Evolutionary conservation across 768 basidiomycete genomes (phyloP).

Genomic region (Cubamyces sp.): DNA sequence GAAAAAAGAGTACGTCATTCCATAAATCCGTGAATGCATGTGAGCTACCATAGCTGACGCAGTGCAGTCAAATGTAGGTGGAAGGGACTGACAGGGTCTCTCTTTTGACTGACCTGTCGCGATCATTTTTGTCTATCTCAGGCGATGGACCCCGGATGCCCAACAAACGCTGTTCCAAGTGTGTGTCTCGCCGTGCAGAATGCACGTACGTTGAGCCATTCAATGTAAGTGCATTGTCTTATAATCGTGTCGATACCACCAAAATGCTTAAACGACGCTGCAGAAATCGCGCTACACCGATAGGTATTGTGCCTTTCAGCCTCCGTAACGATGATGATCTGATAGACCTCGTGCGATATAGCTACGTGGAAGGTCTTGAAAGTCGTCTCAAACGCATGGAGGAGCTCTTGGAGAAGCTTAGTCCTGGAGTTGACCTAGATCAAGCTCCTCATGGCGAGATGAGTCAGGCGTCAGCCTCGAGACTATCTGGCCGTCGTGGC

Average conservation of each 20-base stretch:
- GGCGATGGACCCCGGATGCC: slow-evolving; percentile 74
- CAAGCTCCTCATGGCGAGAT: not conserved
- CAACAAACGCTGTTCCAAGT: slow-evolving; percentile 65
- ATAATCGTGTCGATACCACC: not conserved
- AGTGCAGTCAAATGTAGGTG: slow-evolving; percentile 63
- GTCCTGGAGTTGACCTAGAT: not conserved
- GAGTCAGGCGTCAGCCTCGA: not conserved
- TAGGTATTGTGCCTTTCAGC: slow-evolving; percentile 42
- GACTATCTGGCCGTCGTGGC: not conserved
- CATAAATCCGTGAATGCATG: not conserved
- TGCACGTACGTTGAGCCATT: slow-evolving; percentile 72
- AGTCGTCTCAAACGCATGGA: slow-evolving; percentile 35
- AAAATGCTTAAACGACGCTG: not conserved
- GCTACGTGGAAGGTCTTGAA: slow-evolving; percentile 33
- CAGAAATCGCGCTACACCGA: slow-evolving; percentile 63
- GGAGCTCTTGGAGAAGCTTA: slow-evolving; percentile 28
- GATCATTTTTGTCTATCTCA: slow-evolving; percentile 27
- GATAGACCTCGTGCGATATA: not conserved
- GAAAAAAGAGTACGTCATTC: slow-evolving; percentile 13
- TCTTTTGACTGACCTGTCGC: not conserved
- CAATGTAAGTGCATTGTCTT: slow-evolving; percentile 47
- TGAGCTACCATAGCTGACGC: not conserved
- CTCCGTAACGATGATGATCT: too few species aligned
- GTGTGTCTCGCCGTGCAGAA: slow-evolving; percentile 56
- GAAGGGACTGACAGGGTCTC: not conserved